Evolutionary conservation across 2,329 filamentous ascomycete genomes (phyloP).

Genomic region (Orbilia blumenaviensis): DNA sequence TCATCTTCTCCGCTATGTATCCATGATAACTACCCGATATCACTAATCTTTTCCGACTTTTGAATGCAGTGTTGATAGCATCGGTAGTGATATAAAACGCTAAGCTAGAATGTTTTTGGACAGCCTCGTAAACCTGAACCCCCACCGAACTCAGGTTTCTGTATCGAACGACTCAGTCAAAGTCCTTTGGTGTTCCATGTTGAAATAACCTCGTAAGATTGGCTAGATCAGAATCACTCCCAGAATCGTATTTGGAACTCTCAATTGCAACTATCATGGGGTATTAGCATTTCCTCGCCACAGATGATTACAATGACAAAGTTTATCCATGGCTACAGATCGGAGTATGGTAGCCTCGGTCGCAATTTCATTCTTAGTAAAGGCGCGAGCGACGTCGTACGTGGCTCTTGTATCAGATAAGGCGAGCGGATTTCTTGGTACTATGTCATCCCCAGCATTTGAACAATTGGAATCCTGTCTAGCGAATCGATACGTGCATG

Average conservation of each 20-base stretch:
- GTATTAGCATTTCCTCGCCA: too few relatives aligned
- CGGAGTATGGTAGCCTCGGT: not conserved
- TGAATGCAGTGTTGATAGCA: not conserved
- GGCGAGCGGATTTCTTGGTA: not conserved
- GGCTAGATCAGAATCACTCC: too few relatives aligned
- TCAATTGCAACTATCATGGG: too few relatives aligned
- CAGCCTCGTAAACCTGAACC: not conserved
- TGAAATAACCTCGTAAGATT: not conserved
- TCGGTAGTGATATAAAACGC: not conserved
- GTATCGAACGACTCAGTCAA: not conserved
- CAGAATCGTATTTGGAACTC: too few relatives aligned
- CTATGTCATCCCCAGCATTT: not conserved
- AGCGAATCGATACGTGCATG: not conserved
- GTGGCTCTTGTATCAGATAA: not conserved
- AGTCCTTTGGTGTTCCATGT: not conserved
- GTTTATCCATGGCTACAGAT: not conserved
- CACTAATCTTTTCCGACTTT: conserved; percentile 2
- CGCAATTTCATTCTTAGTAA: not conserved
- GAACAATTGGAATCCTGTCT: not conserved
- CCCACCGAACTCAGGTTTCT: not conserved
- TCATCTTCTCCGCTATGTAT: not conserved
- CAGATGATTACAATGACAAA: too few relatives aligned
- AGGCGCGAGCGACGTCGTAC: not conserved
- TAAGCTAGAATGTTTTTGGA: not conserved
- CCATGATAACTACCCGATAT: not conserved